A percentile compares a stretch with the other conserved stretches of the same genome.
These are phyloP conservation scores for Fragaria vesca DNA, from an alignment of 306 rosid genomes.

Conservation along the genomic window DNA sequence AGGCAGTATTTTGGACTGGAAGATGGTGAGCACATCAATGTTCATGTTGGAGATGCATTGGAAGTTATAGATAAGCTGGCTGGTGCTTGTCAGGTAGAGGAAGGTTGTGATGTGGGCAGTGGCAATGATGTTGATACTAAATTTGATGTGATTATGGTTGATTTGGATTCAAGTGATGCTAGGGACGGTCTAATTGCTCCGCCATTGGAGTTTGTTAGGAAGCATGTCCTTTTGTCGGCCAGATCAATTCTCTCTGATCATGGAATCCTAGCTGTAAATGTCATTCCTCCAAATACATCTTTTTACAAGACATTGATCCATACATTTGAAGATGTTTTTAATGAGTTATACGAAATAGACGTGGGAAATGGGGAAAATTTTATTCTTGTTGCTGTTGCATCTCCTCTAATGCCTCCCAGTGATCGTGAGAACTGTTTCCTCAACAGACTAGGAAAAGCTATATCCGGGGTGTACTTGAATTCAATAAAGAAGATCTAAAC, in stretches of 20 bases:
- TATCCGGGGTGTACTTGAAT: conserved; percentile 54
- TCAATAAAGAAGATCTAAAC: conserved; percentile 44
- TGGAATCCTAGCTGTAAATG: conserved; percentile 67
- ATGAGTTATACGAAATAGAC: conserved; percentile 60
- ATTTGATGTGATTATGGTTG: conserved; percentile 69
- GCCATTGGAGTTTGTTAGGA: conserved; percentile 35
- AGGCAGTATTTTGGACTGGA: conserved; percentile 60
- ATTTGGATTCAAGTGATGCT: conserved; percentile 69
- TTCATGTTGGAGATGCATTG: conserved; percentile 56
- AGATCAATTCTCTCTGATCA: conserved; percentile 52
- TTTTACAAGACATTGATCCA: conserved; percentile 44
- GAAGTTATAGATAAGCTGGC: conserved; percentile 29
- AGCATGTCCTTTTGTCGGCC: conserved; percentile 53
- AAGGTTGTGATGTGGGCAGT: neutral
- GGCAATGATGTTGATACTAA: conserved; percentile 33
- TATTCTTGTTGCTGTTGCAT: conserved; percentile 55
- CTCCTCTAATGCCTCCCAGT: conserved; percentile 33
- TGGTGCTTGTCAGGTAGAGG: neutral
- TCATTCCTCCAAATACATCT: conserved; percentile 51
- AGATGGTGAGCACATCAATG: conserved; percentile 32
- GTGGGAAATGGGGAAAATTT: conserved; percentile 77
- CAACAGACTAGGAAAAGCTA: conserved; percentile 40
- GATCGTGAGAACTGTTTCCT: conserved; percentile 44
- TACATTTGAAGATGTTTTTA: conserved; percentile 46
- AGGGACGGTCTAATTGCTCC: conserved; percentile 5